Base-by-base conservation (phyloP, 352 stramenopile species). In the Pythium chondricola region DNA sequence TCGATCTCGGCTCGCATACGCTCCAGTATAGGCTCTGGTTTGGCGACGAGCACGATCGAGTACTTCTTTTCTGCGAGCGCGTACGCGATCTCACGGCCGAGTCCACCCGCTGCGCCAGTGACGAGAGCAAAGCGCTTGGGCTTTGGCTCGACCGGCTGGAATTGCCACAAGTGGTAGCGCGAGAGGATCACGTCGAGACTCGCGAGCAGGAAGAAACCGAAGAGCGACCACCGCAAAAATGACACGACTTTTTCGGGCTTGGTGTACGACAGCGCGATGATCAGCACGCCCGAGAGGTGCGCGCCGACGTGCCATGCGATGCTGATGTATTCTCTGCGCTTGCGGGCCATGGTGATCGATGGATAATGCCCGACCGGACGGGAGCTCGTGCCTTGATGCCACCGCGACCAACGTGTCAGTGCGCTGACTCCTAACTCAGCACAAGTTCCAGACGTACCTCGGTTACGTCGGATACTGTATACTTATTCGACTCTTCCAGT, bases 81-180 rank as follows among this genome's bases (percentile, higher is more conserved):
- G 56, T 83, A 92, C 39, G 82, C 80, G 58, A 88, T 88, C 52
- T 89, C 84, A 13, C 64, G 57, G 2, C 85, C 85, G 18, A 96
- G 64, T 0, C 85, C 85, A 0, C 65, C 67, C 0, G 78, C 80
- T 7, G 85, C 84, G 17, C 85, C 85, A 0, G 82, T 94, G 30
- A 95, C 57, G 26, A 93, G 43, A 17, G 71, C 79, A 33, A 71
- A 90, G 11, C 62, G 69, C 53, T 83, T 76, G 20, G 64, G 58
- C 51, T 74, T 53, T 13, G 75, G 75, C 16, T 43, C 52, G 37
- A 75, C 67, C 4, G 72, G 58, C 59, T 80, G 48, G 50, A 85
- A 83, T 6, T 24, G 55, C 75, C 78, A 87, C 14, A 73, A 46
- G 51, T 89, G 78, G 60, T 89, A 89, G 2, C 74, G 71, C 14